A percentile compares a stretch with the other conserved stretches of the same genome.
These are phyloP conservation scores for Candida taoyuanica DNA, from an alignment of 805 yeast species.

Conservation along the genomic window DNA sequence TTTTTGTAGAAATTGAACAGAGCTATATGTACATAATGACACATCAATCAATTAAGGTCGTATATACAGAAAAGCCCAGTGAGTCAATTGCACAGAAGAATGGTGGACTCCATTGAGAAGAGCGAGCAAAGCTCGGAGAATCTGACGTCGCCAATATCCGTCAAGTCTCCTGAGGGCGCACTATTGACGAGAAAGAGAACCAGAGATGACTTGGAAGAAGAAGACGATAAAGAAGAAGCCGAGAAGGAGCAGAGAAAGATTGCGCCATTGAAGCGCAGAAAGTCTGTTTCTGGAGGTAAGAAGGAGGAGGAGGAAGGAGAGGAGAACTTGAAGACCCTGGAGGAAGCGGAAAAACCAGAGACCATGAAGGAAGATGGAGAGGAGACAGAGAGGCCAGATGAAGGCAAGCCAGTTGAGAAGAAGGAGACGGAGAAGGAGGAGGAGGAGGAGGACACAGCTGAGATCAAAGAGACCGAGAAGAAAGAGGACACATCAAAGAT, in stretches of 20 bases:
- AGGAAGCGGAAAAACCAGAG: constrained; percentile 2
- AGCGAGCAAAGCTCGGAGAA: too few relatives aligned
- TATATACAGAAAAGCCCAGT: too few relatives aligned
- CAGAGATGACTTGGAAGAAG: constrained; percentile 24
- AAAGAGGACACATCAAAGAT: constrained; percentile 4
- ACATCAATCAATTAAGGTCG: too few relatives aligned
- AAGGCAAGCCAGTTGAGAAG: constrained; percentile 1
- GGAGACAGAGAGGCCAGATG: constrained; percentile 12
- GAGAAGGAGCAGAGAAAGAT: constrained; percentile 16
- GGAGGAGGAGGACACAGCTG: constrained; percentile 3
- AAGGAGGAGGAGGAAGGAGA: constrained; percentile 8
- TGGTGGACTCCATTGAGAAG: too few relatives aligned
- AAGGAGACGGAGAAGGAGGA: constrained; percentile 12
- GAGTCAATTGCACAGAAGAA: too few relatives aligned
- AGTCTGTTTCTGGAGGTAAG: constrained; percentile 10
- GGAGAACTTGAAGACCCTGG: too few relatives aligned
- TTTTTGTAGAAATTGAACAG: too few relatives aligned
- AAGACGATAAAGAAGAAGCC: constrained; percentile 14
- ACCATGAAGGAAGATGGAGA: constrained; percentile 3
- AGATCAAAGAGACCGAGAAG: constrained; percentile 1
- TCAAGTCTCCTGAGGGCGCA: too few relatives aligned
- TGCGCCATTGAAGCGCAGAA: constrained; percentile 21
- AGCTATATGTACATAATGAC: too few relatives aligned
- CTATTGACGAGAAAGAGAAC: constrained; percentile 25
- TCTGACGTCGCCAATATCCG: too few relatives aligned